Evolutionary conservation across 768 basidiomycete genomes (phyloP), one percentile per base, ranked within the genome.

Genomic region (Calocybe cyanea): DNA sequence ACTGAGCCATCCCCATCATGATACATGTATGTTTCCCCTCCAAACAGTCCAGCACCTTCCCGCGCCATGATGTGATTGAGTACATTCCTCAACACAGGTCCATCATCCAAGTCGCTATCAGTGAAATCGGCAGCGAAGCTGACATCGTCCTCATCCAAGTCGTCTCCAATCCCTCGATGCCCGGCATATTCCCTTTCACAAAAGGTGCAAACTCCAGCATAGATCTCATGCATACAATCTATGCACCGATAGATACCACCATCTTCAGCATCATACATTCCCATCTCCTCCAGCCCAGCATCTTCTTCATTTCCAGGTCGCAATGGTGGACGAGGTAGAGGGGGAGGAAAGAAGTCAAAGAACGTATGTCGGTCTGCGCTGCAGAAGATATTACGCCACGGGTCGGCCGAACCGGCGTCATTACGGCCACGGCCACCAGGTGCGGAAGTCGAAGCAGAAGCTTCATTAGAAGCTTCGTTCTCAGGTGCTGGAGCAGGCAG

Each of bases 221-320:
- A 80, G 49, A 92, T 85, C 64, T 92, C 89, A 56, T 90, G 80
- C 71, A 81, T 75, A 52, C 87, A 91, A 34, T 82, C 81, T 13
- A 80, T 56, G 59, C 89, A 92, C 14, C 88, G 75, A 56, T 80
- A 83, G n/a, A 91, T 72, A 1, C 81, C 84, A 9, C 82, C 85
- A 48, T 90, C 88, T 52, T 88, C 86, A 7, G 68, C 70, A 56
- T 91, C 88, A 25, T 76, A 75, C 69, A 85, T 77, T 0, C 87
- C 86, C 53, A 81, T 64, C 20, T 72, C 66, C 33, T 71, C 72
- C 43, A 55, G 64, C 54, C 57, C 56, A 54, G 56, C 58, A 11
- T 44, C 51, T 43, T 62, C 55, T 41, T 37, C 55, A 18, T n/a
- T 18, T 45, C 61, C 56, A 44, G 41, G 53, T 47, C 58, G 40